Conservation (phyloP, 1,139 yeast genomes). For the Taphrina populina region DNA sequence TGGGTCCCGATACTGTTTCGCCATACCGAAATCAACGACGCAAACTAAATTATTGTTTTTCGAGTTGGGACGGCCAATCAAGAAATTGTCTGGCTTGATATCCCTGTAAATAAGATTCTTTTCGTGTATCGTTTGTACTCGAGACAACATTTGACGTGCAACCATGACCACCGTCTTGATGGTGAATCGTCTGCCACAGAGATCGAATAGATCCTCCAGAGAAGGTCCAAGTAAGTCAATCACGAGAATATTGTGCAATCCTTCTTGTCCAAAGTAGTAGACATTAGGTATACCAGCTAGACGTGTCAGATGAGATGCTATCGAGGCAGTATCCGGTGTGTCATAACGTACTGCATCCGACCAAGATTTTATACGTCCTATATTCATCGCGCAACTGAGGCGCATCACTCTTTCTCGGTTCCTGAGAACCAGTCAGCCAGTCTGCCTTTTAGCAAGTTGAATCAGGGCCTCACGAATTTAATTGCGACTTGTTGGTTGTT, state of each 20-base stretch:
- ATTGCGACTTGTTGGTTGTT: slow-evolving; percentile 75
- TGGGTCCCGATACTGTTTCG: slow-evolving; percentile 94
- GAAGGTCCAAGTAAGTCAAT: slow-evolving; percentile 95
- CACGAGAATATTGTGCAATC: slow-evolving; percentile 87
- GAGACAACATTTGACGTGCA: slow-evolving; percentile 85
- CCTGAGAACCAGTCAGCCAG: slow-evolving; percentile 47
- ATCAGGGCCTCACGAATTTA: slow-evolving; percentile 48
- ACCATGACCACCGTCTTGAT: slow-evolving; percentile 86
- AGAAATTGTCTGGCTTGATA: slow-evolving; percentile 92
- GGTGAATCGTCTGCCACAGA: slow-evolving; percentile 92
- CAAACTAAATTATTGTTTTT: slow-evolving; percentile 55
- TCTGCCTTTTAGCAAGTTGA: not conserved
- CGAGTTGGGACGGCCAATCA: slow-evolving; percentile 66
- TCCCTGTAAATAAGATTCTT: slow-evolving; percentile 90
- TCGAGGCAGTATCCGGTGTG: too few relatives aligned
- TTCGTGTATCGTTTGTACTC: slow-evolving; percentile 84
- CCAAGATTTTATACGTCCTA: slow-evolving; percentile 82
- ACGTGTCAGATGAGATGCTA: too few relatives aligned
- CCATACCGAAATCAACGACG: slow-evolving; percentile 86
- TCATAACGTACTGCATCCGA: slow-evolving; percentile 52
- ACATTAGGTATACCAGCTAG: slow-evolving; percentile 84
- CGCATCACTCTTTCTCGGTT: slow-evolving; percentile 93
- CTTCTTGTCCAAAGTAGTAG: slow-evolving; percentile 96
- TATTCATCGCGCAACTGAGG: slow-evolving; percentile 96
- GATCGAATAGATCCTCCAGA: slow-evolving; percentile 90